Percentiles rank a stretch among this genome's conserved stretches.
phyloP scores from a whole-genome alignment of 164 flowering plant genomes.

The Berberis thunbergii region DNA sequence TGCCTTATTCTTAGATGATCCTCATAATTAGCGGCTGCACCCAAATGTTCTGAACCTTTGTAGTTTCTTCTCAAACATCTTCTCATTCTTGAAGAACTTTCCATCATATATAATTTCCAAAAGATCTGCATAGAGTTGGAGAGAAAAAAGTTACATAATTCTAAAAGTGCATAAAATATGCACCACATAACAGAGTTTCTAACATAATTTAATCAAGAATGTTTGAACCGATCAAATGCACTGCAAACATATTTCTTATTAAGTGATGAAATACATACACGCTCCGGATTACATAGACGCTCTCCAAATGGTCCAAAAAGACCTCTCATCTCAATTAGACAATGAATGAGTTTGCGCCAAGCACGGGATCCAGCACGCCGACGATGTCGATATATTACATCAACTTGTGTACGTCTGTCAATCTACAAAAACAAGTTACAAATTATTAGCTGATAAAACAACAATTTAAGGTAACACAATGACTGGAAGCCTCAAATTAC shows the following conservation, averaged over 20 bases:
- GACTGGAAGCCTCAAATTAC: slow-evolving; percentile 2
- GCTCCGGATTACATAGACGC: slow-evolving; percentile 38
- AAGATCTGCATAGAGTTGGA: slow-evolving; percentile 42
- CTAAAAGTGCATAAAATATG: background rate
- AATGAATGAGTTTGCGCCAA: slow-evolving; percentile 90
- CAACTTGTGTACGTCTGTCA: slow-evolving; percentile 84
- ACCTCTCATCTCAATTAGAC: slow-evolving; percentile 65
- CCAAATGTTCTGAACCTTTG: slow-evolving; percentile 74
- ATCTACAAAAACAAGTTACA: slow-evolving; percentile 38
- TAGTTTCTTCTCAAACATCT: slow-evolving; percentile 69
- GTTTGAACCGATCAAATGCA: background rate
- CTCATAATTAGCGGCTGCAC: slow-evolving; percentile 88
- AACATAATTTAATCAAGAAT: background rate
- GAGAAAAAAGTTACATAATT: background rate
- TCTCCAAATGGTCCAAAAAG: slow-evolving; percentile 73
- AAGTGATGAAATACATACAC: slow-evolving; percentile 38
- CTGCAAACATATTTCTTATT: background rate
- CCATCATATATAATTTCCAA: slow-evolving; percentile 93
- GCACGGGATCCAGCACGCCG: slow-evolving; percentile 53
- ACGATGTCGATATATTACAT: slow-evolving; percentile 47
- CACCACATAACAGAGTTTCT: background rate
- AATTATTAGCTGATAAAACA: background rate
- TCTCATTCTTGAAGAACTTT: slow-evolving; percentile 93
- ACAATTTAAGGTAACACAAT: background rate
- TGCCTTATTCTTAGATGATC: slow-evolving; percentile 33